Percentiles rank a stretch among this genome's conserved stretches.
Conservation (phyloP, 306 rosid genomes). For the Prunus mume region DNA sequence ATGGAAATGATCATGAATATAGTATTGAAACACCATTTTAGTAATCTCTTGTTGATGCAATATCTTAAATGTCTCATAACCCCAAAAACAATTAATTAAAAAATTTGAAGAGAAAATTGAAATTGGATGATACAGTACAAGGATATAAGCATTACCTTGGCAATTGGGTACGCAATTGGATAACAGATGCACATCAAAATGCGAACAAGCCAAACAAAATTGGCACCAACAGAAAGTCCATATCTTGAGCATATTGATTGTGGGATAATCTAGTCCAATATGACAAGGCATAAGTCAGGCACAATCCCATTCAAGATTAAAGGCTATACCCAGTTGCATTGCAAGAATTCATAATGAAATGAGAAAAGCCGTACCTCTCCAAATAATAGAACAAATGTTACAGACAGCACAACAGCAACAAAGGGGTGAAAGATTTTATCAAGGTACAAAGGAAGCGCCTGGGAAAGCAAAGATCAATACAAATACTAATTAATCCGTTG, state of each 20-base stretch:
- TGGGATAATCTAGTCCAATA: conserved; percentile 66
- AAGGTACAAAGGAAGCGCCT: conserved; percentile 88
- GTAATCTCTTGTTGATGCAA: neutral
- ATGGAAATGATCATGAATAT: neutral
- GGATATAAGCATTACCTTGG: conserved; percentile 44
- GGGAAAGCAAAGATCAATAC: conserved; percentile 27
- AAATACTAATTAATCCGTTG: neutral
- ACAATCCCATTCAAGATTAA: neutral
- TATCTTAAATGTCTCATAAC: neutral
- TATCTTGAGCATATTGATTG: conserved; percentile 89
- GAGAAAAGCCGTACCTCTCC: conserved; percentile 59
- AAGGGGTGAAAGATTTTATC: conserved; percentile 76
- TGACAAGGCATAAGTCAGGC: conserved; percentile 25
- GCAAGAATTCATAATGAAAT: conserved; percentile 4
- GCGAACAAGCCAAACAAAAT: conserved; percentile 76
- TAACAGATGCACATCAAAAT: conserved; percentile 69
- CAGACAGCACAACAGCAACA: conserved; percentile 76
- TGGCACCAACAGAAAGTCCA: conserved; percentile 76
- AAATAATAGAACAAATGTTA: conserved; percentile 80
- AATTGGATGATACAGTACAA: neutral
- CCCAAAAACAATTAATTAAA: neutral
- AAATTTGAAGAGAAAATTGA: conserved; percentile 1
- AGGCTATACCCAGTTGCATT: conserved; percentile 4
- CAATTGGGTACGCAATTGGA: conserved; percentile 83
- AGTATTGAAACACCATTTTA: neutral